Evolutionary conservation across 352 stramenopile species (phyloP), one percentile per base, ranked within the genome.

Genomic region (Phytophthora pinifolia): DNA sequence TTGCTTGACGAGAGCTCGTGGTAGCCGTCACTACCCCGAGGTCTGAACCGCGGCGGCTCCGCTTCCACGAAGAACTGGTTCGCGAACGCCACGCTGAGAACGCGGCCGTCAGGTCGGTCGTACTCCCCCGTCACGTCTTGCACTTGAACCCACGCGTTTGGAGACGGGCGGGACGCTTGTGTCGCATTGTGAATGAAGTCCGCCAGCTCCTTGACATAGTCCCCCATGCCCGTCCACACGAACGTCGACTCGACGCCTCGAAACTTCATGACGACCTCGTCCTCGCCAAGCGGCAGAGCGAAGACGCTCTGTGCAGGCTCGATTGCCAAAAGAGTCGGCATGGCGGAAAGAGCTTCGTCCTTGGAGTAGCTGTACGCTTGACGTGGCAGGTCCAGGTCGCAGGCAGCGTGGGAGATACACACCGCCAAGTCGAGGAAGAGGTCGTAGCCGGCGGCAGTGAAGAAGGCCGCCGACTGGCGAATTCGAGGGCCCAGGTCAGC

Each of bases 361-460:
- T n/a, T 42, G 30, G 30, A 31, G n/a, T 30, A 37, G 31, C 34
- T 54, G 22, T 47, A 46, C 15, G 20, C 38, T 44, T 58, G 32
- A 7, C 51, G 46, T 8, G 36, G 32, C 18, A 25, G 6, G 27
- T 67, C 63, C 14, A 67, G 15, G 6, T 58, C n/a, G 12, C 72
- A 80, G 4, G 30, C 8, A 1, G 49, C 34, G 7, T 32, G 59
- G 0, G 57, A 55, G 27, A 76, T 27, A 57, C 72, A 85, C 3
- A 33, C 35, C 9, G 80, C 39, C 7, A 82, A 49, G 13, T 38
- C 47, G n/a, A 62, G 50, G 18, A 76, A 63, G 5, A 62, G 62
- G 8, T 34, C 41, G 41, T 66, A 79, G 0, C 66, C 59, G n/a
- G 64, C 29, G 0, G 20, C 20, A 3, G 66, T 70, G 37, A 82